These are phyloP conservation scores for Nemania sp. DNA, from an alignment of 2,329 filamentous ascomycete genomes.

Conservation along the genomic window DNA sequence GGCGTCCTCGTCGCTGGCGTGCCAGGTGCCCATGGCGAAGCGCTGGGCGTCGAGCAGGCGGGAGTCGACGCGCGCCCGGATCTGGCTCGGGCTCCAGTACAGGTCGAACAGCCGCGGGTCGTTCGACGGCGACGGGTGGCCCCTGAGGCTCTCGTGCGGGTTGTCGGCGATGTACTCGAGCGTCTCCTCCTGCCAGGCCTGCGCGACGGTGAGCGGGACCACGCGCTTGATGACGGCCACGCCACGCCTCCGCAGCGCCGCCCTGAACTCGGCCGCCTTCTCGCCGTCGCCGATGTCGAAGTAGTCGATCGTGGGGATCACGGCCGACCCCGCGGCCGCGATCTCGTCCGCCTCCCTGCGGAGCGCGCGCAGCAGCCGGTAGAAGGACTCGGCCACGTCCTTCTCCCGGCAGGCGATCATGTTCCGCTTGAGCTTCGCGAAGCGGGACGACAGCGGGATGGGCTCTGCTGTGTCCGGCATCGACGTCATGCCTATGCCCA, in stretches of 20 bases:
- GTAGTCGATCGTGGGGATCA: slow-evolving; percentile 50
- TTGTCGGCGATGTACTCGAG: slow-evolving; percentile 69
- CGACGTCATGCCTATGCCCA: slow-evolving; percentile 31
- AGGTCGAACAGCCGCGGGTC: slow-evolving; percentile 73
- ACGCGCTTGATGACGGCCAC: slow-evolving; percentile 69
- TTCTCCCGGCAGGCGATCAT: slow-evolving; percentile 47
- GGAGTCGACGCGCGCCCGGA: slow-evolving; percentile 67
- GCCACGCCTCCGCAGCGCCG: slow-evolving; percentile 58
- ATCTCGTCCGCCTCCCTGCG: slow-evolving; percentile 45
- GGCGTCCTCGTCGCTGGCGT: slow-evolving; percentile 51
- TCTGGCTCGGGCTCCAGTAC: slow-evolving; percentile 73
- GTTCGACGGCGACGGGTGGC: slow-evolving; percentile 63
- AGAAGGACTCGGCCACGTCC: slow-evolving; percentile 47
- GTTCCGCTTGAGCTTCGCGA: slow-evolving; percentile 48
- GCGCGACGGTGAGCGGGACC: slow-evolving; percentile 63
- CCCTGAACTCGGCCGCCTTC: slow-evolving; percentile 35
- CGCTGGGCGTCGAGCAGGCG: slow-evolving; percentile 65
- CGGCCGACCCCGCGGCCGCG: slow-evolving; percentile 40
- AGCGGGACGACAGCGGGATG: slow-evolving; percentile 48
- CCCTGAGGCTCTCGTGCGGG: slow-evolving; percentile 57
- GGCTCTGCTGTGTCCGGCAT: slow-evolving; percentile 42
- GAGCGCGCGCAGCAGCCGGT: slow-evolving; percentile 45
- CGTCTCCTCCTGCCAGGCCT: slow-evolving; percentile 67
- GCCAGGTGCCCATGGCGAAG: slow-evolving; percentile 68
- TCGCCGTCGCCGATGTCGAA: slow-evolving; percentile 42